A percentile compares a stretch with the other conserved stretches of the same genome.
These are phyloP conservation scores for Ganoderma multipileum DNA, from an alignment of 1,284 basidiomycete species.

Conservation along the genomic window DNA sequence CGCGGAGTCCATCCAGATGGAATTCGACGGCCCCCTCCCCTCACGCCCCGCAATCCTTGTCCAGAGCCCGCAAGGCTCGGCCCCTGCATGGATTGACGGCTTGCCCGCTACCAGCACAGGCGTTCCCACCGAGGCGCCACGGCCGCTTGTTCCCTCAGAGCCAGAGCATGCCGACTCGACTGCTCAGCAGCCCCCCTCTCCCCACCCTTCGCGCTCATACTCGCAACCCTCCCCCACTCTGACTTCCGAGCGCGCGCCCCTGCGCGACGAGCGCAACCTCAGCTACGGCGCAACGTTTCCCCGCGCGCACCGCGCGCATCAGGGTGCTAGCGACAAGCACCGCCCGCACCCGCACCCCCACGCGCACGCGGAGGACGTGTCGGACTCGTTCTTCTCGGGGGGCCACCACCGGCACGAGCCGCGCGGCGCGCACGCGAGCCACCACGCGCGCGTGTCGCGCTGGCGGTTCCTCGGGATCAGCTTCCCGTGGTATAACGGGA, in stretches of 20 bases:
- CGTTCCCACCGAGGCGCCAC: slow-evolving; percentile 20
- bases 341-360: slow-evolving; percentile 11
- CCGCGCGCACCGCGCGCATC: not conserved
- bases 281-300: not conserved
- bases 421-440: slow-evolving; percentile 43
- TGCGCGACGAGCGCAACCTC: not conserved
- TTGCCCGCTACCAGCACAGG: not conserved
- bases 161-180: slow-evolving; percentile 18
- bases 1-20: slow-evolving; percentile 24
- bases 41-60: slow-evolving; percentile 12
- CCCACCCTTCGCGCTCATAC: not conserved
- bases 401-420: slow-evolving; percentile 54
- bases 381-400: slow-evolving; percentile 37
- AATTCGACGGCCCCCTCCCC: slow-evolving; percentile 6
- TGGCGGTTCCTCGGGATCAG: slow-evolving; percentile 21
- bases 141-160: slow-evolving; percentile 26
- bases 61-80: slow-evolving; percentile 12
- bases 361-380: slow-evolving; percentile 5
- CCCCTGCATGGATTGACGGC: slow-evolving; percentile 9
- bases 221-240: not conserved
- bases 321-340: slow-evolving; percentile 15
- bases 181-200: not conserved
- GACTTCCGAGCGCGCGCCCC: not conserved
- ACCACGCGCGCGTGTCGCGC: slow-evolving; percentile 42
- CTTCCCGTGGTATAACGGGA: slow-evolving; percentile 18